Percentiles rank a stretch among this genome's conserved stretches.
These are phyloP conservation scores for Tricholoma hemisulphureum DNA, from an alignment of 768 basidiomycete genomes.

Conservation along the genomic window DNA sequence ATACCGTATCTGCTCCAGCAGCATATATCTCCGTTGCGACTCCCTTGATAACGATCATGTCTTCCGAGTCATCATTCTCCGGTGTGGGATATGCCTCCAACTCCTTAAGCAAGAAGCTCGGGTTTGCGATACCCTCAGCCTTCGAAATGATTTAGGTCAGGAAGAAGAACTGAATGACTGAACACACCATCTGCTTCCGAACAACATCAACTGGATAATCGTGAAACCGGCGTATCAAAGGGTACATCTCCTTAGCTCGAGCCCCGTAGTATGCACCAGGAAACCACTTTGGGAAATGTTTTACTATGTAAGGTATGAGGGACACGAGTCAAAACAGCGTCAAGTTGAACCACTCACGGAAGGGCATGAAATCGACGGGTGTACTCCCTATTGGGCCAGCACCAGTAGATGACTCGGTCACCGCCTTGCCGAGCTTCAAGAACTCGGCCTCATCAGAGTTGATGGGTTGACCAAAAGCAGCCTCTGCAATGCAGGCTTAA, in stretches of 20 bases:
- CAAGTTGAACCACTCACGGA: constrained; percentile 8
- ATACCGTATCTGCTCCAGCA: constrained; percentile 39
- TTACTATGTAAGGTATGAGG: constrained; percentile 25
- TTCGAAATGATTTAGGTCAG: constrained; percentile 4
- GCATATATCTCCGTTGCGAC: constrained; percentile 31
- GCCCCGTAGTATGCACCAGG: constrained; percentile 37
- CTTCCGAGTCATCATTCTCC: constrained; percentile 1
- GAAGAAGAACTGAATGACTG: too few species aligned
- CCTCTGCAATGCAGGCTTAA: too few species aligned
- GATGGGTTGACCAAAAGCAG: too few species aligned
- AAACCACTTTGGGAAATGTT: constrained; percentile 38
- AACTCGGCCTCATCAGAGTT: too few species aligned
- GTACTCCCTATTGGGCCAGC: constrained; percentile 12
- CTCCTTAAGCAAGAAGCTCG: constrained; percentile 12
- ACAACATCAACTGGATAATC: constrained; percentile 32
- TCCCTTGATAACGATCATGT: constrained; percentile 20
- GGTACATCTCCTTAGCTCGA: constrained; percentile 31
- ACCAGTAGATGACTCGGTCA: too few species aligned
- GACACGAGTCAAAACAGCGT: not conserved
- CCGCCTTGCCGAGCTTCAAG: too few species aligned
- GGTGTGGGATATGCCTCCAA: constrained; percentile 6
- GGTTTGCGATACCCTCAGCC: constrained; percentile 14
- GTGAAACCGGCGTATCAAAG: constrained; percentile 27
- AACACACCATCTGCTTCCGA: constrained; percentile 23
- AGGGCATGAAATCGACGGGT: constrained; percentile 12